Evolutionary conservation across 495 filamentous ascomycete species (phyloP).

Genomic region (Aspergillus homomorphus): DNA sequence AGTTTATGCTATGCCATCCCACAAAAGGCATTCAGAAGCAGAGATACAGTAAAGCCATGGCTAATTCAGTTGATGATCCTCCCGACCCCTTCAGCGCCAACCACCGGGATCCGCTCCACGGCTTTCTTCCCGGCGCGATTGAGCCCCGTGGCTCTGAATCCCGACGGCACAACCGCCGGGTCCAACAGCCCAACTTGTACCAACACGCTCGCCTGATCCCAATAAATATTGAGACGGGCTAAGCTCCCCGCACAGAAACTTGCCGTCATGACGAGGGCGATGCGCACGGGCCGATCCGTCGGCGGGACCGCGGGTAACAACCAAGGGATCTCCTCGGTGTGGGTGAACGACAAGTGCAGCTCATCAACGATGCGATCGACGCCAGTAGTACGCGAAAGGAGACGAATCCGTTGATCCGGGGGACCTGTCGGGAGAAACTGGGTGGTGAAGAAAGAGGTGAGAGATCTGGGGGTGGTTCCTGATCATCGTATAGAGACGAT

Average conservation of each 20-base stretch:
- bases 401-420: conserved; percentile 58
- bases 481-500: neutral
- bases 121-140: conserved; percentile 21
- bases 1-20: neutral
- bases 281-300: conserved; percentile 60
- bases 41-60: neutral
- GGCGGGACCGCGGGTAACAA: conserved; percentile 70
- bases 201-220: conserved; percentile 81
- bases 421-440: conserved; percentile 71
- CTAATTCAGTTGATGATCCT: conserved; percentile 7
- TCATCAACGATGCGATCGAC: conserved; percentile 59
- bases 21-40: neutral
- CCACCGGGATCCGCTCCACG: conserved; percentile 26
- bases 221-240: conserved; percentile 74
- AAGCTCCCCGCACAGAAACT: conserved; percentile 70
- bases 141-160: conserved; percentile 31
- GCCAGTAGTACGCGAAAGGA: conserved; percentile 67
- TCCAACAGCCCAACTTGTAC: conserved; percentile 73
- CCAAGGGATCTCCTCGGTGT: conserved; percentile 72
- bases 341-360: conserved; percentile 58
- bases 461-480: conserved; percentile 25
- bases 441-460: conserved; percentile 65
- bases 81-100: conserved; percentile 19
- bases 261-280: conserved; percentile 69
- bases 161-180: conserved; percentile 48